Base-by-base conservation (phyloP, 306 rosid species). In the Castanea mollissima region DNA sequence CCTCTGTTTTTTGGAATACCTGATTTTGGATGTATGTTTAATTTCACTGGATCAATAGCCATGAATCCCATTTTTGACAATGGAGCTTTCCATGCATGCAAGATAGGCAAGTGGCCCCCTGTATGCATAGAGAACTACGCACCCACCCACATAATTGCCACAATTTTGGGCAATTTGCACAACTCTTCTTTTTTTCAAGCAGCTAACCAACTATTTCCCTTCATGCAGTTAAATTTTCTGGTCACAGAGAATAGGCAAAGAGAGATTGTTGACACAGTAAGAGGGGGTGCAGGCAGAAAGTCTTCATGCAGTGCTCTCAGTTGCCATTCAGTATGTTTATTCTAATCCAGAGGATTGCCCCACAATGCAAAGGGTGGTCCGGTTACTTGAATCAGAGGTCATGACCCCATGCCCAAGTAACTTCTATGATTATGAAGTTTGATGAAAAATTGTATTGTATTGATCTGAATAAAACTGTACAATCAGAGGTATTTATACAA, bases 351-450 rank as follows among this genome's bases (percentile, higher is more conserved):
- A 93, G 73, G 99, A 93, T 75, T 91, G 97, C 52, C 99, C 97
- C 59, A 91, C 96, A 6, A 93, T 95, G 99, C 99, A 95, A 76
- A 87, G 99, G 80, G 97, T 95, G 64, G 93, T 93, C 79, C 97
- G 93, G 88, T 71, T 93, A 72, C 93, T 95, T 74, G 99, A 95
- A 87, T 87, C 99, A 31, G 99, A 95, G 86, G 93, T 95, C 77
- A 87, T 90, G 90, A 91, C 99, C 69, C 99, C 96, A 12, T 95
- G 98, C 92, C 98, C 96, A 63, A 93, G 99, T 77, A 97, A 95
- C 81, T 95, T 91, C 80, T 95, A 89, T 32, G 99, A 91, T 81
- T 88, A 80, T 23, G 23, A 23, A 23, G 23, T 23, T 23, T 23
- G 23, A 23, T 23, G 23, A 23, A 23, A 23, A 23, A 23, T 23